phyloP scores from a whole-genome alignment of 768 basidiomycete genomes.

The Tricholoma terreum region DNA sequence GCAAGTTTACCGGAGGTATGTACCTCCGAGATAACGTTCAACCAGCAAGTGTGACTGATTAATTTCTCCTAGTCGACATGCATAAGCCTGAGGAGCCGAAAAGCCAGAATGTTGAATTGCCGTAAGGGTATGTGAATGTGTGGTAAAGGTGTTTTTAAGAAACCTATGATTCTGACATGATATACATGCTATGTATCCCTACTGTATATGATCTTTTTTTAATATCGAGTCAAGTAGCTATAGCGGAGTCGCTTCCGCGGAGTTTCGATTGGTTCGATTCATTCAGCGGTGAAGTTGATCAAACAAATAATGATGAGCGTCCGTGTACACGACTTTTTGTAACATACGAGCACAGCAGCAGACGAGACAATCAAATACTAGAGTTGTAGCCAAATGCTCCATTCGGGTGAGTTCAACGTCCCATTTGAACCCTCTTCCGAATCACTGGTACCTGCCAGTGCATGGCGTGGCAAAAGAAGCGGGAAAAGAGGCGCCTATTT shows the following conservation, averaged over 20 bases:
- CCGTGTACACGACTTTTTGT: not conserved
- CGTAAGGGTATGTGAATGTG: constrained; percentile 3
- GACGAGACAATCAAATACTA: not conserved
- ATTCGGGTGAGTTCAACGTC: constrained; percentile 45
- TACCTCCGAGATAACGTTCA: constrained; percentile 8
- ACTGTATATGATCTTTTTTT: not conserved
- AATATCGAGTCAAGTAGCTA: constrained; percentile 30
- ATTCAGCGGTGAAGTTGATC: not conserved
- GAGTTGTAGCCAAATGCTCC: not conserved
- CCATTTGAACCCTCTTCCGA: constrained; percentile 37
- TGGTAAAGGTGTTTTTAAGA: no score
- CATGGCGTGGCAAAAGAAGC: constrained; percentile 49
- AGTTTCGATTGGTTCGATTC: constrained; percentile 24
- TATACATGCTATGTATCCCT: not conserved
- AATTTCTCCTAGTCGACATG: constrained; percentile 34
- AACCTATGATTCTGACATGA: no score
- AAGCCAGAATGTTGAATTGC: constrained; percentile 10
- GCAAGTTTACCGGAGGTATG: constrained; percentile 62
- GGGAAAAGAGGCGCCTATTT: constrained; percentile 53
- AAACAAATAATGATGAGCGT: not conserved
- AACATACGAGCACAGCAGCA: constrained; percentile 11
- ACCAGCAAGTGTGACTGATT: constrained; percentile 14
- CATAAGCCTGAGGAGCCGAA: constrained; percentile 41
- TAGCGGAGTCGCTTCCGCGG: constrained; percentile 23
- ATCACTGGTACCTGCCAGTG: constrained; percentile 40